A percentile compares a stretch with the other conserved stretches of the same genome.
Conservation (phyloP, 2,329 filamentous ascomycete species). For the Emydomyces testavorans region DNA sequence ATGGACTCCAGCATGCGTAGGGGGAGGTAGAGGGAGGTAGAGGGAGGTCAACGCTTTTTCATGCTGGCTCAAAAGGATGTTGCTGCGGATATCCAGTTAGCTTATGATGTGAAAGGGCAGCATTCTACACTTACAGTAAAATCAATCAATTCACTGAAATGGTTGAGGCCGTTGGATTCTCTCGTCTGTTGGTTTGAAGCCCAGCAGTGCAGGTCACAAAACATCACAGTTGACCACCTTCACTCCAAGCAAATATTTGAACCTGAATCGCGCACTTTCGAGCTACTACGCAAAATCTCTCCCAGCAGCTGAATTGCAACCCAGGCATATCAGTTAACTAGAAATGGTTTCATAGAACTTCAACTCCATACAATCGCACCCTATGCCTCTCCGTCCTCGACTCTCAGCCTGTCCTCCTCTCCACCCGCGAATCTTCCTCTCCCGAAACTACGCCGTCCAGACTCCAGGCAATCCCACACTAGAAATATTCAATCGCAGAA, state of each 20-base stretch:
- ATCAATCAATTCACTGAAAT: background rate
- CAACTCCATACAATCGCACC: background rate
- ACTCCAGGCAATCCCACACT: conserved; percentile 64
- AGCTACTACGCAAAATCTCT: conserved; percentile 10
- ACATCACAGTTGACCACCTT: background rate
- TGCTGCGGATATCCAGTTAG: background rate
- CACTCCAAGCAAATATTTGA: background rate
- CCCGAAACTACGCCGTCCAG: conserved; percentile 61
- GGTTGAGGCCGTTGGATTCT: background rate
- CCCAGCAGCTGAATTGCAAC: no score
- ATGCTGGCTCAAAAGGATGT: background rate
- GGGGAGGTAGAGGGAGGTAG: background rate
- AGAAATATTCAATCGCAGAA: conserved; percentile 79
- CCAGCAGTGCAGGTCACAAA: background rate
- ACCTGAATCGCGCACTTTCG: background rate
- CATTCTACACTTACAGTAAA: background rate
- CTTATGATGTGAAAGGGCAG: background rate
- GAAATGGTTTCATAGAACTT: background rate
- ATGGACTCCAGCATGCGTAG: background rate
- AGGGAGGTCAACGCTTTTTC: background rate
- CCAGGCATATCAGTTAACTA: background rate
- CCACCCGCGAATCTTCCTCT: conserved; percentile 15
- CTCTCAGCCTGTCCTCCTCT: conserved; percentile 15
- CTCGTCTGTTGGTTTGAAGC: no score
- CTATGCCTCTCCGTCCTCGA: conserved; percentile 22